Evolutionary conservation across 805 yeast genomes (phyloP).

Genomic region (Saccharomycopsis fodiens): DNA sequence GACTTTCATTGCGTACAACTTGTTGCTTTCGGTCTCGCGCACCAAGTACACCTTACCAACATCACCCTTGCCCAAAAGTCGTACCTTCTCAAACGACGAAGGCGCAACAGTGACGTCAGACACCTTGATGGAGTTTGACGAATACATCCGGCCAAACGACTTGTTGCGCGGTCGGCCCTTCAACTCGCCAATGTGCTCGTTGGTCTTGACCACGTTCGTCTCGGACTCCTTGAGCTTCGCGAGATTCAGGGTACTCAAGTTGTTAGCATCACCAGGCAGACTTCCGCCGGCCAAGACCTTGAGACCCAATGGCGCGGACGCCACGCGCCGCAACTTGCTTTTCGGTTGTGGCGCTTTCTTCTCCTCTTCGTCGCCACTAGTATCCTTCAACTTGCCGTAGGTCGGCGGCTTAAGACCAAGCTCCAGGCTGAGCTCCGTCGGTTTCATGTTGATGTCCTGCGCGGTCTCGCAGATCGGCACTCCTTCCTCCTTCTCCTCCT

Average conservation of each 20-base stretch:
- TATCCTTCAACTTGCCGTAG: slow-evolving; percentile 15
- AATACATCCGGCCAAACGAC: slow-evolving; percentile 53
- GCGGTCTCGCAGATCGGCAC: slow-evolving; percentile 10
- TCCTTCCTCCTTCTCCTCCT: background rate
- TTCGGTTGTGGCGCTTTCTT: slow-evolving; percentile 15
- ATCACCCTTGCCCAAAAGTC: slow-evolving; percentile 93
- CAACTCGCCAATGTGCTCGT: slow-evolving; percentile 33
- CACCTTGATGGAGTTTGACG: slow-evolving; percentile 66
- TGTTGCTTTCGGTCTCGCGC: slow-evolving; percentile 65
- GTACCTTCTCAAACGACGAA: slow-evolving; percentile 78
- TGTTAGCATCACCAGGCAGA: slow-evolving; percentile 11
- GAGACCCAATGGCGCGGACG: slow-evolving; percentile 73
- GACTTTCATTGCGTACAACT: slow-evolving; percentile 88
- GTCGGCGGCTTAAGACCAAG: slow-evolving; percentile 18
- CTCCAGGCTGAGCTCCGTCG: background rate
- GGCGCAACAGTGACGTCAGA: slow-evolving; percentile 79
- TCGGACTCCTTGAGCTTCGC: slow-evolving; percentile 12
- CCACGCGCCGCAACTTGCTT: slow-evolving; percentile 58
- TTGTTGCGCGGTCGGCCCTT: slow-evolving; percentile 35
- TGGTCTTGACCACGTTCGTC: slow-evolving; percentile 18
- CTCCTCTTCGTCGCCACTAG: slow-evolving; percentile 12
- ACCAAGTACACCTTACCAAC: slow-evolving; percentile 96
- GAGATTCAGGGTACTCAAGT: slow-evolving; percentile 12
- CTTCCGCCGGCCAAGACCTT: slow-evolving; percentile 29
- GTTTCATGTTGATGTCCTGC: background rate